phyloP scores from a whole-genome alignment of 164 flowering plant genomes.

The Berberis thunbergii region DNA sequence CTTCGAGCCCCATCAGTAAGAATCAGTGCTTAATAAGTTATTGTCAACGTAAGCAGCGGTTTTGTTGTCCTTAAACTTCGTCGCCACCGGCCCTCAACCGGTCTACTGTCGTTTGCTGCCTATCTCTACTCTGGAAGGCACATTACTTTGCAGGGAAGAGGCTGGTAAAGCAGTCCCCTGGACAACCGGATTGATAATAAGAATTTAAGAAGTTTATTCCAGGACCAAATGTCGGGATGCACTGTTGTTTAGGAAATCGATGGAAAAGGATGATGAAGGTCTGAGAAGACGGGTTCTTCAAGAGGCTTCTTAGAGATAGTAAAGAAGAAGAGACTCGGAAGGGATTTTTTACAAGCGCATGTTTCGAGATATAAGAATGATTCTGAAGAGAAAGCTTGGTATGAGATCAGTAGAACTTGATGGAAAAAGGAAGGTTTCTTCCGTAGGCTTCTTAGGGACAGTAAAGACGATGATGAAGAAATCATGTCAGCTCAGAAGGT shows the following conservation, averaged over 20 bases:
- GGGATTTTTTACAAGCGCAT: conserved; percentile 81
- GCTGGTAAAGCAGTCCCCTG: conserved; percentile 34
- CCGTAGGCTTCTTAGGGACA: conserved; percentile 77
- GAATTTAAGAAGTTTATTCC: conserved; percentile 31
- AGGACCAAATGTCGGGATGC: conserved; percentile 30
- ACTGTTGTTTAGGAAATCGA: conserved; percentile 25
- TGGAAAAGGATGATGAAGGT: conserved; percentile 38
- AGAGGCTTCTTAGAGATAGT: conserved; percentile 25
- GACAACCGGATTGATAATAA: conserved; percentile 55
- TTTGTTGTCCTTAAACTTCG: conserved; percentile 61
- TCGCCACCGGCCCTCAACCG: conserved; percentile 62
- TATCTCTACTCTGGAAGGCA: conserved; percentile 39
- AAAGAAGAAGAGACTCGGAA: conserved; percentile 76
- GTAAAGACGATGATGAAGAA: conserved; percentile 53
- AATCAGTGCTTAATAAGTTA: conserved; percentile 66
- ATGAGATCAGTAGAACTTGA: conserved; percentile 24
- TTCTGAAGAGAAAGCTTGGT: background rate
- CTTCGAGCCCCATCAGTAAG: conserved; percentile 56
- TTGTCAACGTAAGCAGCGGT: conserved; percentile 74
- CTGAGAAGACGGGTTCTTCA: conserved; percentile 44
- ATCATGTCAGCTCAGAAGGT: conserved; percentile 47
- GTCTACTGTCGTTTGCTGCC: conserved; percentile 55
- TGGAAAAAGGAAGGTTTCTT: conserved; percentile 79
- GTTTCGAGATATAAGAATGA: conserved; percentile 45
- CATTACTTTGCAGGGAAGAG: conserved; percentile 41